Evolutionary conservation across 768 basidiomycete species (phyloP), one percentile per base, ranked within the genome.

Genomic region (Podaxis mareebaensis): DNA sequence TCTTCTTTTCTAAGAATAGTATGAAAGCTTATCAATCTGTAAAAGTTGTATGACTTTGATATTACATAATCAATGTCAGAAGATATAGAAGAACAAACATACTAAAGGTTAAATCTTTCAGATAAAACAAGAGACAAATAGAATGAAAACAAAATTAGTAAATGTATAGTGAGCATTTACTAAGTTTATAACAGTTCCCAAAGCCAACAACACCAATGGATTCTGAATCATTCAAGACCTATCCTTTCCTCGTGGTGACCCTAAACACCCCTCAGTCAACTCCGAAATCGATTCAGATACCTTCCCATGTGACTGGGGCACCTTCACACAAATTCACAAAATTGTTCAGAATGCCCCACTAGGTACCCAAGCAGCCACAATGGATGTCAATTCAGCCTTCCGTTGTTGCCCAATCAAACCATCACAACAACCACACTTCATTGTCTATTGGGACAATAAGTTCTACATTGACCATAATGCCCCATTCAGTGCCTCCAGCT

Each of bases 311-410:
- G 46, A 65, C 38, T 70, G 68, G 69, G 71, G 68, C 0, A 67
- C 71, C 44, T 68, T 70, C 40, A 49, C 61, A 0, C 39, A 66
- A 28, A 56, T 67, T 3, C 36, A 40, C 2, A 15, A 38, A 0
- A 60, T 70, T 4, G 57, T 72, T 4, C 1, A 61, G 0, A n/a
- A 53, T 40, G 71, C 75, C 0, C 79, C 79, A 0, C 63, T 65
- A 0, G 76, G 75, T 11, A 65, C 77, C 0, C 66, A 76, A 55
- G 79, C 70, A 0, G 73, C 79, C 0, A 74, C 77, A 0, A 73
- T 77, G 33, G 79, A 82, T 53, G 71, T 81, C 5, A 72, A 75
- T 36, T 64, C 76, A 0, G 77, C 80, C 5, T 78, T 74, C 57
- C 66, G 75, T 3, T 68, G 67, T 49, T 70, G 72, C 15, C 79